Conservation (phyloP, 352 stramenopile species). For the Globisporangium nunn region DNA sequence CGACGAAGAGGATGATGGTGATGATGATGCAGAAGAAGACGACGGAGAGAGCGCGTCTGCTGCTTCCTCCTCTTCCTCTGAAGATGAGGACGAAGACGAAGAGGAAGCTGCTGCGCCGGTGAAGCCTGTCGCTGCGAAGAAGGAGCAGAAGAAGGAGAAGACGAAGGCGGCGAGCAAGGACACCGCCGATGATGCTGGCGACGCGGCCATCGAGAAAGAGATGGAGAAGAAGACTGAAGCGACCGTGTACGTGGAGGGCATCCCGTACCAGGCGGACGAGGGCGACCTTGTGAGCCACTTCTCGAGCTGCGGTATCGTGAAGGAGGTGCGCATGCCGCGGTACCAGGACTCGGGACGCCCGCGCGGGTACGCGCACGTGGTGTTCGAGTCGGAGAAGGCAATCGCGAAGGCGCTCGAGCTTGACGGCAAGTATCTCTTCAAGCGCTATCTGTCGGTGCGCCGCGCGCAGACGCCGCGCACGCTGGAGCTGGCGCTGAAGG, state of each 20-base stretch:
- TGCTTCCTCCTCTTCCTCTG: slow-evolving; percentile 6
- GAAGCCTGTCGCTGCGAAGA: slow-evolving; percentile 22
- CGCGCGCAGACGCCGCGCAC: slow-evolving; percentile 63
- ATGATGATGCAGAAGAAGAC: slow-evolving; percentile 46
- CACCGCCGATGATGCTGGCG: slow-evolving; percentile 4
- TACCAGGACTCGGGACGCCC: slow-evolving; percentile 89
- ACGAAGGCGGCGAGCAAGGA: slow-evolving; percentile 12
- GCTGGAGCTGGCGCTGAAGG: slow-evolving; percentile 61
- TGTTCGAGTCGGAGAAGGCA: slow-evolving; percentile 78
- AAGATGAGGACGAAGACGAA: slow-evolving; percentile 79
- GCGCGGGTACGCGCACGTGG: slow-evolving; percentile 90
- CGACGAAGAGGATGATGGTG: slow-evolving; percentile 34
- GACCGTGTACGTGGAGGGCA: slow-evolving; percentile 93
- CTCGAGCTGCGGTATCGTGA: slow-evolving; percentile 76
- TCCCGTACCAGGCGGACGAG: slow-evolving; percentile 90
- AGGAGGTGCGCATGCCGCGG: slow-evolving; percentile 91
- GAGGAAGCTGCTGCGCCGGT: slow-evolving; percentile 71
- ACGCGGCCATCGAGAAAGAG: slow-evolving; percentile 37
- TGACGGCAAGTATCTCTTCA: slow-evolving; percentile 85
- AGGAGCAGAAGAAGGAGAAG: slow-evolving; percentile 14
- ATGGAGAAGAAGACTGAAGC: slow-evolving; percentile 70
- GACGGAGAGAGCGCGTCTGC: background rate
- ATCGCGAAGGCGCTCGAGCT: slow-evolving; percentile 78
- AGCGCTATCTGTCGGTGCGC: slow-evolving; percentile 88
- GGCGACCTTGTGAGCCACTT: slow-evolving; percentile 91